phyloP scores from a whole-genome alignment of 352 stramenopile species.

The Phytophthora citricola region DNA sequence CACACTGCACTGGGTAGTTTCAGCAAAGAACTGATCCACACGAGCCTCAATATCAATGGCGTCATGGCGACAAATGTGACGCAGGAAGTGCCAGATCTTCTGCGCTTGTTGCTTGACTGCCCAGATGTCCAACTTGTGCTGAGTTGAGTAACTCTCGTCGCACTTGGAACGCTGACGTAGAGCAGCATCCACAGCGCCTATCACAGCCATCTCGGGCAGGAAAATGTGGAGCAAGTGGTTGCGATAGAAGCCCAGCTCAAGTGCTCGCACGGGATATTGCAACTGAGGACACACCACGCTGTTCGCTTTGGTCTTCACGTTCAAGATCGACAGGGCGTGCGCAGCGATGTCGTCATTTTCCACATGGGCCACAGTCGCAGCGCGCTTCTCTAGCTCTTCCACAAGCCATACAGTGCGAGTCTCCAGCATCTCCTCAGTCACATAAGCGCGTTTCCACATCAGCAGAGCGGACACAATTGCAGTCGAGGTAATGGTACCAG shows the following conservation, averaged over 20 bases:
- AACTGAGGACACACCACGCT: slow-evolving; percentile 61
- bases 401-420: slow-evolving; percentile 65
- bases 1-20: slow-evolving; percentile 30
- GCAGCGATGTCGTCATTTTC: slow-evolving; percentile 55
- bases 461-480: slow-evolving; percentile 73
- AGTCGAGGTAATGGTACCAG: slow-evolving; percentile 81
- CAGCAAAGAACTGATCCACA: slow-evolving; percentile 43
- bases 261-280: slow-evolving; percentile 63
- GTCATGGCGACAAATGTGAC: slow-evolving; percentile 73
- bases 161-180: slow-evolving; percentile 26
- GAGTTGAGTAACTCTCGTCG: not conserved
- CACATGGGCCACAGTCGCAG: slow-evolving; percentile 67
- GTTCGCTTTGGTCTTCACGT: slow-evolving; percentile 49
- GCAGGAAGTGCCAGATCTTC: slow-evolving; percentile 69
- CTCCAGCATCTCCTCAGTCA: slow-evolving; percentile 69
- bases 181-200: slow-evolving; percentile 62
- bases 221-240: slow-evolving; percentile 89
- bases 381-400: slow-evolving; percentile 49
- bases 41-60: slow-evolving; percentile 48
- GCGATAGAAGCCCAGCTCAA: slow-evolving; percentile 86
- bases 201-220: slow-evolving; percentile 73
- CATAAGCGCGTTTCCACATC: slow-evolving; percentile 77
- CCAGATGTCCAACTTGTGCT: slow-evolving; percentile 31
- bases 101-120: slow-evolving; percentile 48
- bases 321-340: slow-evolving; percentile 70